phyloP scores from a whole-genome alignment of 129 eudicot genomes.

The Mikania micrantha region DNA sequence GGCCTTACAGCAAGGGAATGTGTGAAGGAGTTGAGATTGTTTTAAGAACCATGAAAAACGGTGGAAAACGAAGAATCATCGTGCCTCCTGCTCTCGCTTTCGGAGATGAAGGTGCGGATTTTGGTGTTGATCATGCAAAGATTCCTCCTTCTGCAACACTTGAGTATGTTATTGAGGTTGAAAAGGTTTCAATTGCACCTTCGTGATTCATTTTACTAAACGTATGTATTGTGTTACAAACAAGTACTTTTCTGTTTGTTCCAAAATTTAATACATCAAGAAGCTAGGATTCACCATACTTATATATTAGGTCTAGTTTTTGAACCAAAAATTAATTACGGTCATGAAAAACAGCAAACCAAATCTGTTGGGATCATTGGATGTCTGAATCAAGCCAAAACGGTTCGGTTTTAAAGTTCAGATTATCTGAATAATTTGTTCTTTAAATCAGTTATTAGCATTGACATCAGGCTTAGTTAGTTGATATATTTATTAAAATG shows the following conservation, averaged over 20 bases:
- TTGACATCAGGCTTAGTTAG: no score
- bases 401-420: no score
- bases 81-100: slow-evolving; percentile 62
- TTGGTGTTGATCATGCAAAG: slow-evolving; percentile 43
- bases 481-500: no score
- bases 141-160: slow-evolving; percentile 70
- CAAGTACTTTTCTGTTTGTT: not conserved
- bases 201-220: slow-evolving; percentile 57
- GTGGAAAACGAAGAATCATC: slow-evolving; percentile 74
- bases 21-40: slow-evolving; percentile 86
- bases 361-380: no score
- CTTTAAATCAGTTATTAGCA: no score
- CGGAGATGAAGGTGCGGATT: slow-evolving; percentile 84
- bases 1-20: slow-evolving; percentile 83
- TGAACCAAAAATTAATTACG: no score
- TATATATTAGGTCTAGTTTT: no score
- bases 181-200: slow-evolving; percentile 87
- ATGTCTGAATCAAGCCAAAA: no score
- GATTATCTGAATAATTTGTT: no score
- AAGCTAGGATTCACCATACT: no score
- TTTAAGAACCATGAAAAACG: slow-evolving; percentile 66
- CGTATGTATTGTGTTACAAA: not conserved
- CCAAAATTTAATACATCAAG: no score
- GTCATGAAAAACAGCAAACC: no score
- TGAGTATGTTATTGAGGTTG: slow-evolving; percentile 71